phyloP scores from a whole-genome alignment of 2,329 filamentous ascomycete species.

The Colletotrichum sp. region DNA sequence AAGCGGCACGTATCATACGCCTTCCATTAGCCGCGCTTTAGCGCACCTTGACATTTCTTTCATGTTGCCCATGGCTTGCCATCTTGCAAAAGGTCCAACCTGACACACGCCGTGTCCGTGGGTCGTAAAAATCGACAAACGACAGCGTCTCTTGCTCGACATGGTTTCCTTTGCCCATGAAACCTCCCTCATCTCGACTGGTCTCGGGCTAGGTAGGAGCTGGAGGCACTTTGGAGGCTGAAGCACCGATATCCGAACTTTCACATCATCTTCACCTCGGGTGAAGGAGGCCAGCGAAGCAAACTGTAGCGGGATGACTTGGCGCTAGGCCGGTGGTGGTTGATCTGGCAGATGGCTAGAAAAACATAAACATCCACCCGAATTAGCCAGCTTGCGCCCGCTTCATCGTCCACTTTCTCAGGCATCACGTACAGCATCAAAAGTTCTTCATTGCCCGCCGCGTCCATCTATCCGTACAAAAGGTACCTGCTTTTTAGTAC shows the following conservation, averaged over 20 bases:
- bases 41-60: not conserved
- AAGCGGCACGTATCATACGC: not conserved
- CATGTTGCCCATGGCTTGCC: not conserved
- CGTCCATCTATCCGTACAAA: not conserved
- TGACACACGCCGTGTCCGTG: not conserved
- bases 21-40: not conserved
- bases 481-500: not conserved
- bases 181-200: not conserved
- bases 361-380: not conserved
- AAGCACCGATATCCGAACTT: not conserved
- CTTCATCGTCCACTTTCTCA: not conserved
- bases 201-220: not conserved
- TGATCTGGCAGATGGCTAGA: not conserved
- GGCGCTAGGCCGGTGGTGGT: not conserved
- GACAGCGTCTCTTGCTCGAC: not conserved
- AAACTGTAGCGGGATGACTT: not conserved
- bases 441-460: not conserved
- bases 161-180: not conserved
- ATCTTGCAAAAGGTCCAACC: not conserved
- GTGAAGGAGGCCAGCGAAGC: not conserved
- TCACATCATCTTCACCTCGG: not conserved
- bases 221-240: not conserved
- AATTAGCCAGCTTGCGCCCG: not conserved
- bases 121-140: not conserved
- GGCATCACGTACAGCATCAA: not conserved